Evolutionary conservation across 2,329 filamentous ascomycete species (phyloP), one percentile per base, ranked within the genome.

Genomic region (Chrysoporthe cubensis): DNA sequence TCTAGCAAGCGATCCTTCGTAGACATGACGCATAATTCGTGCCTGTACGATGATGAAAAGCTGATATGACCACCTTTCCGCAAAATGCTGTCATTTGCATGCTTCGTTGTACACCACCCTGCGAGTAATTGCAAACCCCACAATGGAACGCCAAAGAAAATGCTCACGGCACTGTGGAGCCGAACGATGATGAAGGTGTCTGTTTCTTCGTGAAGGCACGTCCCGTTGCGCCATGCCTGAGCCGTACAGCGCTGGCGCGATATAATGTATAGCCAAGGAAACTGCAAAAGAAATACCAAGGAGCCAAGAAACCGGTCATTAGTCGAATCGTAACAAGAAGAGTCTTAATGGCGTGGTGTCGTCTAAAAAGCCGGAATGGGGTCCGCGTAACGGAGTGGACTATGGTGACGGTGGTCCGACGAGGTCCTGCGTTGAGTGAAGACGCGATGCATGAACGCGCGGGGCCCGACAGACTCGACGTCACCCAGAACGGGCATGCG

Each of bases 401-500:
- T 72, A 44, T 72, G 70, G 4, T 64, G 68, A 56, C 66, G 70
- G 18, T 68, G 56, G 16, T 69, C 62, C 37, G 72, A 68, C 37
- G 74, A 72, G 66, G 46, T 48, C n/a, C 75, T 68, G 68, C 76
- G 76, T 56, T 74, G 74, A 59, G 74, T 74, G 69, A 79, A 78
- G 50, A 78, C 72, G 63, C 77, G 75, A 67, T 78, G 76, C 72
- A 78, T 74, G 66, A 78, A 72, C 44, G 74, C 77, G 18, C 77
- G 75, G 46, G 80, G 75, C 34, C 75, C 74, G 69, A 77, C 72
- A 62, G 78, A 76, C 69, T 80, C 78, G 54, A 81, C 73, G 65
- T 74, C 76, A 68, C 73, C 73, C 70, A 80, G 78, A 21, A 80
- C 71, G 37, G 77, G 75, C 69, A 80, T 75, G 69, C 76, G 79